Evolutionary conservation across 2,329 filamentous ascomycete species (phyloP).

Genomic region (Arthroderma uncinatum): DNA sequence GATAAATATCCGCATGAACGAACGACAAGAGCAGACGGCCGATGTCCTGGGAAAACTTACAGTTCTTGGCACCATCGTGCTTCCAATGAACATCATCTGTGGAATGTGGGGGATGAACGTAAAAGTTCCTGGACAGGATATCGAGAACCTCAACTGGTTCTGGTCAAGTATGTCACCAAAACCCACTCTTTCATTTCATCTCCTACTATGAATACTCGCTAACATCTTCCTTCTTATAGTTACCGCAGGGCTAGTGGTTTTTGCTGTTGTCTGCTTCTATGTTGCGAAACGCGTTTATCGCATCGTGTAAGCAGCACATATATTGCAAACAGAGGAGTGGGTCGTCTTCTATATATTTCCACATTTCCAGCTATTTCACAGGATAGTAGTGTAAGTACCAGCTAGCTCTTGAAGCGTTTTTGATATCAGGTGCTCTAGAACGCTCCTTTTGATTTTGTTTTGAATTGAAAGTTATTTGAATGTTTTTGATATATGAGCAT

Average conservation of each 20-base stretch:
- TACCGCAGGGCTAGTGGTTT: slow-evolving; percentile 63
- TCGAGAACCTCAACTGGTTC: slow-evolving; percentile 69
- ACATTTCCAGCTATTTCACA: neutral
- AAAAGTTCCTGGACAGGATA: slow-evolving; percentile 82
- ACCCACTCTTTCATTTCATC: neutral
- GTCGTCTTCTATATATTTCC: neutral
- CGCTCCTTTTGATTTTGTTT: neutral
- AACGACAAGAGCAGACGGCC: slow-evolving; percentile 88
- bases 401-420: neutral
- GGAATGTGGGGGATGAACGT: slow-evolving; percentile 99
- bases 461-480: neutral
- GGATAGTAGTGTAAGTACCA: neutral
- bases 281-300: slow-evolving; percentile 76
- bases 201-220: slow-evolving; percentile 6
- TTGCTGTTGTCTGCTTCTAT: slow-evolving; percentile 68
- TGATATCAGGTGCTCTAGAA: neutral
- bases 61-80: slow-evolving; percentile 88
- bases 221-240: slow-evolving; percentile 30
- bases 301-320: slow-evolving; percentile 41
- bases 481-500: neutral
- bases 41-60: slow-evolving; percentile 92
- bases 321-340: neutral
- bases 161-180: slow-evolving; percentile 44
- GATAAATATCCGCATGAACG: slow-evolving; percentile 98
- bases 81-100: slow-evolving; percentile 98